Evolutionary conservation across 441 rosid genomes (phyloP).

Genomic region (Pelargonium australe): DNA sequence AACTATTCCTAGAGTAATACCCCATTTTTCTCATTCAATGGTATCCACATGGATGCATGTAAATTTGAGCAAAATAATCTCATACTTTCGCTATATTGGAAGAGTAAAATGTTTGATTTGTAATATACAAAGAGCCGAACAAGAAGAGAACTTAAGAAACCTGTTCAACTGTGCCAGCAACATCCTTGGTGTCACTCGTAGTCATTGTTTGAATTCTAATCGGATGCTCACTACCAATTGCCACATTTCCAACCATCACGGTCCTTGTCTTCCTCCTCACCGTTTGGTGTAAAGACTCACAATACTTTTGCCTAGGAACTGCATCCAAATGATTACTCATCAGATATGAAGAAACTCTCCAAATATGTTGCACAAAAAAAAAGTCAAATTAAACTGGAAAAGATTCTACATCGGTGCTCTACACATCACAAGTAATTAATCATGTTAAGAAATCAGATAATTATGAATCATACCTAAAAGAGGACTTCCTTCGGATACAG

Average conservation of each 20-base stretch:
- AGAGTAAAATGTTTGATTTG: not conserved
- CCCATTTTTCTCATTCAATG: not conserved
- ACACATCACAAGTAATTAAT: not conserved
- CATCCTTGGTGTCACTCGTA: conserved; percentile 77
- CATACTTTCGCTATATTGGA: not conserved
- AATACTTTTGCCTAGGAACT: conserved; percentile 94
- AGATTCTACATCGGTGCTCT: not conserved
- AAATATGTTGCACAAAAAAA: no score
- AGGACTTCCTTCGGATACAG: conserved; percentile 78
- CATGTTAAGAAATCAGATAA: not conserved
- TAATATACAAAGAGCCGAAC: not conserved
- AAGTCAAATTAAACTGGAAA: not conserved
- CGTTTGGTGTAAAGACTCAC: conserved; percentile 78
- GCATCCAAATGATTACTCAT: conserved; percentile 21
- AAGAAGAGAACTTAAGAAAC: conserved; percentile 29
- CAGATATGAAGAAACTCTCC: conserved; percentile 7
- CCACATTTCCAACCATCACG: conserved; percentile 89
- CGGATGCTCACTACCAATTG: conserved; percentile 94
- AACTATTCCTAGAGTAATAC: not conserved
- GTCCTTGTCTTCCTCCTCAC: conserved; percentile 85
- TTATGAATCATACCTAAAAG: conserved; percentile 48
- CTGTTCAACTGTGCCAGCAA: conserved; percentile 86
- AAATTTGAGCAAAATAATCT: not conserved
- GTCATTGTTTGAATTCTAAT: conserved; percentile 95
- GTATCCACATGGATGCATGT: not conserved